phyloP scores from a whole-genome alignment of 75 land plant species.

The Cupressus sempervirens region DNA sequence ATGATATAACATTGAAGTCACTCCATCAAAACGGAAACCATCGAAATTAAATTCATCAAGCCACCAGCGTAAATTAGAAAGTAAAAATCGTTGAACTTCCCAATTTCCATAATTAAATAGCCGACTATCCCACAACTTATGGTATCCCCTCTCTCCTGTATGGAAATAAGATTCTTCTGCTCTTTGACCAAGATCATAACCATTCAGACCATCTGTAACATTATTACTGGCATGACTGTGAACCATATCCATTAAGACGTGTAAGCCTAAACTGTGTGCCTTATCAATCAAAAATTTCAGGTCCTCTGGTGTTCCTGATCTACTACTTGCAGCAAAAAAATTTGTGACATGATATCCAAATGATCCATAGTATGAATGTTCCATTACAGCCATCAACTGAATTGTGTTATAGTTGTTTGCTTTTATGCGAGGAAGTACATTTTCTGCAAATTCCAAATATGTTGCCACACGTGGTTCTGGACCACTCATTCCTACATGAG shows the following conservation, averaged over 20 bases:
- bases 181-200: constrained; percentile 91
- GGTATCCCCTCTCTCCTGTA: constrained; percentile 83
- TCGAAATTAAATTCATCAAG: constrained; percentile 90
- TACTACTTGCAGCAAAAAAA: constrained; percentile 90
- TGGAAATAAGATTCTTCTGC: constrained; percentile 89
- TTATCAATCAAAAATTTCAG: constrained; percentile 92
- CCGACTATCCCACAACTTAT: constrained; percentile 93
- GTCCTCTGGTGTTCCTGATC: constrained; percentile 96
- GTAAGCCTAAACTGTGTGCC: constrained; percentile 83
- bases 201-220: constrained; percentile 89
- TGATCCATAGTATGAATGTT: constrained; percentile 96
- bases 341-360: constrained; percentile 99
- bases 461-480: constrained; percentile 73
- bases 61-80: constrained; percentile 97
- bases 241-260: constrained; percentile 88
- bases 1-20: constrained; percentile 96
- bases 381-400: constrained; percentile 98
- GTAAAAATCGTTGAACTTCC: constrained; percentile 93
- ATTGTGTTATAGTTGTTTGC: constrained; percentile 92
- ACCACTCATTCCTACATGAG: constrained; percentile 99
- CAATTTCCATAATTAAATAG: constrained; percentile 93
- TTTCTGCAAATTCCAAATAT: constrained; percentile 92
- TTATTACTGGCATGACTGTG: constrained; percentile 99
- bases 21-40: constrained; percentile 99
- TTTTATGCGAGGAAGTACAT: constrained; percentile 80